Conservation (phyloP, 495 filamentous ascomycete species). For the Lasiosphaeria ovina region DNA sequence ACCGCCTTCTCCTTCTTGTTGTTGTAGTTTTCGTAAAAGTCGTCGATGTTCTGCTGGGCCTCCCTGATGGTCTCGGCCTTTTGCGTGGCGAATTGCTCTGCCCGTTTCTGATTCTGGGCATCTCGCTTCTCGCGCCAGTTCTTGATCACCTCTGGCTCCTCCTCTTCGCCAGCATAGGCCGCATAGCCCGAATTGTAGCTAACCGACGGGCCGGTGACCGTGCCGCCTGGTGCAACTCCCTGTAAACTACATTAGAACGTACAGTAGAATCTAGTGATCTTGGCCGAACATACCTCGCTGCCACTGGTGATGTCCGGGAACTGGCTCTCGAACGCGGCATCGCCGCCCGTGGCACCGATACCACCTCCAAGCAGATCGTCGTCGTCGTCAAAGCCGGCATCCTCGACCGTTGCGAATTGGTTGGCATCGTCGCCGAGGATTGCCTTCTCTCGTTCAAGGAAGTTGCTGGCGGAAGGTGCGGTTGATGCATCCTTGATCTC, state of each 20-base stretch:
- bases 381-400: conserved; percentile 63
- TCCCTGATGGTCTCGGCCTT: conserved; percentile 79
- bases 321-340: conserved; percentile 75
- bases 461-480: conserved; percentile 63
- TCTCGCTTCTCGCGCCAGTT: conserved; percentile 91
- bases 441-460: conserved; percentile 85
- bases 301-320: conserved; percentile 79
- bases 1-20: conserved; percentile 91
- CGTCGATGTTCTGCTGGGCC: conserved; percentile 87
- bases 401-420: conserved; percentile 79
- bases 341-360: conserved; percentile 47
- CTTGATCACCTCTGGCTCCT: conserved; percentile 83
- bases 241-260: conserved; percentile 39
- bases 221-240: conserved; percentile 82
- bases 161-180: conserved; percentile 58
- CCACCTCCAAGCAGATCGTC: conserved; percentile 75
- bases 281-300: conserved; percentile 65
- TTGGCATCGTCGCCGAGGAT: conserved; percentile 87
- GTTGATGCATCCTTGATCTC: conserved; percentile 42
- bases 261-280: too few relatives aligned
- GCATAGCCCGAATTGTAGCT: conserved; percentile 69
- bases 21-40: conserved; percentile 99
- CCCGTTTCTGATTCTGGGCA: conserved; percentile 69
- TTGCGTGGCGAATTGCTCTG: conserved; percentile 70
- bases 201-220: conserved; percentile 69